phyloP scores from a whole-genome alignment of 257 asterid species.

The Verbascum thapsus region DNA sequence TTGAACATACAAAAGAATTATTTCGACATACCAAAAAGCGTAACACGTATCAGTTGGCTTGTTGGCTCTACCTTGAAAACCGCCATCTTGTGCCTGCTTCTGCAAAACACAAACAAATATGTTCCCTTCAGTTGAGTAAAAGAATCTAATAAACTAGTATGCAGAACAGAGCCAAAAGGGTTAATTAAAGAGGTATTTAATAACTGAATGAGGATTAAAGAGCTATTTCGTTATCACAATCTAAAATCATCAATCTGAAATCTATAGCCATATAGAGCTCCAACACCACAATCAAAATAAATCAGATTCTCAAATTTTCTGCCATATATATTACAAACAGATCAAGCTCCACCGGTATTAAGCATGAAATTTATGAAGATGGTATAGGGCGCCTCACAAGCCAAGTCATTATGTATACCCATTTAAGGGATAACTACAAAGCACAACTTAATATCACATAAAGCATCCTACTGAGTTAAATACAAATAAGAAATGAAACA shows the following conservation, averaged over 20 bases:
- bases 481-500: neutral
- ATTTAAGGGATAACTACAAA: too few species aligned
- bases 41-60: slow-evolving; percentile 89
- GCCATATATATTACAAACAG: too few species aligned
- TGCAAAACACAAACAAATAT: slow-evolving; percentile 42
- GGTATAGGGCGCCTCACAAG: too few species aligned
- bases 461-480: too few species aligned
- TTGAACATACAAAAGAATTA: slow-evolving; percentile 4
- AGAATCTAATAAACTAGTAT: slow-evolving; percentile 1
- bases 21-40: slow-evolving; percentile 76
- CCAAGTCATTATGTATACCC: too few species aligned
- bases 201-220: neutral
- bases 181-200: neutral
- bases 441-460: too few species aligned
- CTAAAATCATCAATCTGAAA: neutral
- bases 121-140: slow-evolving; percentile 1
- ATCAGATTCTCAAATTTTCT: neutral
- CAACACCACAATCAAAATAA: neutral
- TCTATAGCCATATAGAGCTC: neutral
- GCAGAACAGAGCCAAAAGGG: neutral
- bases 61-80: slow-evolving; percentile 91
- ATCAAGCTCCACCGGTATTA: neutral
- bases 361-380: neutral
- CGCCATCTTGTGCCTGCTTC: slow-evolving; percentile 90
- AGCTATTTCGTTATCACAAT: neutral